Conservation (phyloP, 2,329 filamentous ascomycete genomes). For the Lomentospora prolificans region DNA sequence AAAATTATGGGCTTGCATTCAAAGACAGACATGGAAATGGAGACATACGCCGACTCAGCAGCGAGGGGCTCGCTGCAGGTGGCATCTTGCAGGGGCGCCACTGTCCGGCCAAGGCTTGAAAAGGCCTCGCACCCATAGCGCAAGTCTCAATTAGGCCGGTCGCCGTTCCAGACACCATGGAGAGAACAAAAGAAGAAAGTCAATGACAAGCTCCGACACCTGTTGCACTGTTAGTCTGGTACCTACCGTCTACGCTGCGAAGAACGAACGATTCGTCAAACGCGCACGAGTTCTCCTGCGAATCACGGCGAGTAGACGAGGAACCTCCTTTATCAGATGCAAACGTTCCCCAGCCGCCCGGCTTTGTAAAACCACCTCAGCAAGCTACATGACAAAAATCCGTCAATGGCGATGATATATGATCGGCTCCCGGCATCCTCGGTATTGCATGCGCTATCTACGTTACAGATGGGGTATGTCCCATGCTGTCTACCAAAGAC, state of each 20-base stretch:
- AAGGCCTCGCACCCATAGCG: too few species aligned
- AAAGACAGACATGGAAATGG: not conserved
- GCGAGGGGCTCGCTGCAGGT: not conserved
- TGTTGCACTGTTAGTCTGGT: not conserved
- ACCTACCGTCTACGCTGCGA: too few species aligned
- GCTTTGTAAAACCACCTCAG: not conserved
- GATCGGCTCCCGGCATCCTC: not conserved
- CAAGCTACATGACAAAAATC: not conserved
- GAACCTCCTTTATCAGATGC: too few species aligned
- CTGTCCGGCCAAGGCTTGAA: too few species aligned
- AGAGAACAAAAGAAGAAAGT: not conserved
- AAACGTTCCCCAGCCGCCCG: too few species aligned
- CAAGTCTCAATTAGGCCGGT: too few species aligned
- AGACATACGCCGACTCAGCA: not conserved
- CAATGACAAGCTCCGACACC: not conserved
- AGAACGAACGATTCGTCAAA: too few species aligned
- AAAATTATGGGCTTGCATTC: not conserved
- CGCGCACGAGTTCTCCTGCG: too few species aligned
- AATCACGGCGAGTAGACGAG: too few species aligned
- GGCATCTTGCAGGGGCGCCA: not conserved
- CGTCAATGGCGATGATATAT: too few species aligned
- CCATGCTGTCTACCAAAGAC: not conserved
- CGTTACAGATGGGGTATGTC: not conserved
- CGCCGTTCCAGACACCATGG: not conserved
- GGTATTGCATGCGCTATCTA: not conserved